phyloP scores from a whole-genome alignment of 2,329 filamentous ascomycete species.

The Scedosporium dehoogii region DNA sequence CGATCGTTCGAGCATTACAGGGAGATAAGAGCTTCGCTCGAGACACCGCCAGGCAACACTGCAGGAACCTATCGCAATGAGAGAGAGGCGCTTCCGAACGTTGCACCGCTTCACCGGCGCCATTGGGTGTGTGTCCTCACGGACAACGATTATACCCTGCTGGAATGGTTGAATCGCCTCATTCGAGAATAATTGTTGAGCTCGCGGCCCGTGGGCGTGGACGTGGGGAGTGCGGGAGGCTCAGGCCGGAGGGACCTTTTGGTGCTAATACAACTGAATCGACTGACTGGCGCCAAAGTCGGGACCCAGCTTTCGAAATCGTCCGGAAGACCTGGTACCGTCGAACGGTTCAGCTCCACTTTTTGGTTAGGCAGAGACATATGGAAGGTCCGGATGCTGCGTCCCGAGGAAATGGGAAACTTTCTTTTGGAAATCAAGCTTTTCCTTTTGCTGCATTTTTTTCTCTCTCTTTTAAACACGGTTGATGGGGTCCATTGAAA shows the following conservation, averaged over 20 bases:
- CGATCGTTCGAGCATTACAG: neutral
- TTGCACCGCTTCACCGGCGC: neutral
- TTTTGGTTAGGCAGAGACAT: neutral
- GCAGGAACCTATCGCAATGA: neutral
- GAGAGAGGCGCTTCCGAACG: neutral
- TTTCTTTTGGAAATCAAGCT: neutral
- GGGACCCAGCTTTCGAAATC: neutral
- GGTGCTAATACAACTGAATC: neutral
- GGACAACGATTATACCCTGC: too few species aligned
- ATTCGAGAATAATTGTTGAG: neutral
- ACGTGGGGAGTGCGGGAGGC: neutral
- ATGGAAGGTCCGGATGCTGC: neutral
- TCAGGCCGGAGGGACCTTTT: neutral
- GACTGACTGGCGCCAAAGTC: neutral
- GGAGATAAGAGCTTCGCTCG: too few species aligned
- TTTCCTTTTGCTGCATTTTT: neutral
- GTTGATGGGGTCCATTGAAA: neutral
- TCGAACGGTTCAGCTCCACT: neutral
- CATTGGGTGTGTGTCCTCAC: neutral
- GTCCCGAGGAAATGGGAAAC: neutral
- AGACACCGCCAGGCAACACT: neutral
- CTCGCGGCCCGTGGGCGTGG: neutral
- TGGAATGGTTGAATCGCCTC: neutral
- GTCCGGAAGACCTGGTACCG: neutral
- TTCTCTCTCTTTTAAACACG: neutral